Conservation (phyloP, 208 protist genomes). For the Acanthamoeba healyi region DNA sequence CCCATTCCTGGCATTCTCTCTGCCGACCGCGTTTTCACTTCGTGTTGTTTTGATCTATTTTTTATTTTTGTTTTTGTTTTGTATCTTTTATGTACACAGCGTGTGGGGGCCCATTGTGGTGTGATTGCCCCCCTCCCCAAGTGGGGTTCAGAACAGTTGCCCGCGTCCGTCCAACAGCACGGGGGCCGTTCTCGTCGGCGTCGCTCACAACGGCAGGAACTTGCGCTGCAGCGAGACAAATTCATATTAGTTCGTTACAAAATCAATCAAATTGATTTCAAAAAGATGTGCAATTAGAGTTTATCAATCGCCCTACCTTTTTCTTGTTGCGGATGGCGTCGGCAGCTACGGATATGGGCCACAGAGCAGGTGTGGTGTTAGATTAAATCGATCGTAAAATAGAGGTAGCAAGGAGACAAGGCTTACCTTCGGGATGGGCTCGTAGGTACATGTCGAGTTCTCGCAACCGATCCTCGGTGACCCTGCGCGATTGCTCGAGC, state of each 20-base stretch:
- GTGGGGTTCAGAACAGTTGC: no score
- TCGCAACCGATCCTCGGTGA: neutral
- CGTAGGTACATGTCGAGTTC: neutral
- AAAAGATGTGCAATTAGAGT: no score
- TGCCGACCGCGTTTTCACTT: neutral
- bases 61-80: neutral
- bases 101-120: no score
- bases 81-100: neutral
- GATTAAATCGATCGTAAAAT: neutral
- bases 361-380: neutral
- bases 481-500: neutral
- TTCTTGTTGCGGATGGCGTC: slow-evolving; percentile 39
- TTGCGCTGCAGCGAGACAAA: neutral
- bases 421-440: neutral
- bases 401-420: neutral
- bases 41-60: no score
- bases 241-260: no score
- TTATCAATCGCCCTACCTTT: neutral
- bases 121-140: no score
- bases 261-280: neutral
- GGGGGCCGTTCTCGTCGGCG: no score
- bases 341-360: neutral
- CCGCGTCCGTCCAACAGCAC: no score
- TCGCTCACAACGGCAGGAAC: neutral
- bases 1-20: no score